phyloP scores from a whole-genome alignment of 148 eudicot species.

The Polygonum aviculare region DNA sequence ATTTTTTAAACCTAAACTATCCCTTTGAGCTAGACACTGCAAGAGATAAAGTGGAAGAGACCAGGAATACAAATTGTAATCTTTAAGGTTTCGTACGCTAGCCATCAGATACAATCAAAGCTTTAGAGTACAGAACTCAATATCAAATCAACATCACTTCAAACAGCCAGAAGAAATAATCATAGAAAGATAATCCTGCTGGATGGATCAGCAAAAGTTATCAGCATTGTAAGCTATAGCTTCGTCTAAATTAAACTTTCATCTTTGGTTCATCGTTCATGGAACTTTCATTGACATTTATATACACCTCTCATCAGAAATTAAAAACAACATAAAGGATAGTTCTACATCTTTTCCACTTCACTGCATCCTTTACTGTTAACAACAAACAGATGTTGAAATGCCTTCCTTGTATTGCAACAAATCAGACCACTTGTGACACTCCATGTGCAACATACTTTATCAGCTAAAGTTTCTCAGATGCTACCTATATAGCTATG shows the following conservation, averaged over 20 bases:
- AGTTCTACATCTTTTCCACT: not conserved
- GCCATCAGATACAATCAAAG: too few relatives aligned
- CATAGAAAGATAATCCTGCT: not conserved
- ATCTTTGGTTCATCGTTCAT: not conserved
- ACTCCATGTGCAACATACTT: not conserved
- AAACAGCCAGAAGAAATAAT: not conserved
- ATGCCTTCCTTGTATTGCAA: too few relatives aligned
- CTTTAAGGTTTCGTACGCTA: too few relatives aligned
- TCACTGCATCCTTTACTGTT: not conserved
- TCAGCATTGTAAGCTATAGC: not conserved
- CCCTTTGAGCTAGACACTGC: not conserved
- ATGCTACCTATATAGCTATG: not conserved
- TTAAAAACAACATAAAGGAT: not conserved
- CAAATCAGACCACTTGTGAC: not conserved
- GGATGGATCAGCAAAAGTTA: not conserved
- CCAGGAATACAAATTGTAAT: not conserved
- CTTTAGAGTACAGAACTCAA: not conserved
- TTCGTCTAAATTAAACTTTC: not conserved
- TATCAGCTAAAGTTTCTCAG: not conserved
- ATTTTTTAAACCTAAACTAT: too few relatives aligned
- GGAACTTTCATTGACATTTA: not conserved
- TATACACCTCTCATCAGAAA: not conserved
- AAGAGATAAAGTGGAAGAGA: not conserved
- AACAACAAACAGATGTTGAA: too few relatives aligned
- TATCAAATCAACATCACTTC: not conserved